Evolutionary conservation across 2,329 filamentous ascomycete genomes (phyloP).

Genomic region (Verruconis gallopava): DNA sequence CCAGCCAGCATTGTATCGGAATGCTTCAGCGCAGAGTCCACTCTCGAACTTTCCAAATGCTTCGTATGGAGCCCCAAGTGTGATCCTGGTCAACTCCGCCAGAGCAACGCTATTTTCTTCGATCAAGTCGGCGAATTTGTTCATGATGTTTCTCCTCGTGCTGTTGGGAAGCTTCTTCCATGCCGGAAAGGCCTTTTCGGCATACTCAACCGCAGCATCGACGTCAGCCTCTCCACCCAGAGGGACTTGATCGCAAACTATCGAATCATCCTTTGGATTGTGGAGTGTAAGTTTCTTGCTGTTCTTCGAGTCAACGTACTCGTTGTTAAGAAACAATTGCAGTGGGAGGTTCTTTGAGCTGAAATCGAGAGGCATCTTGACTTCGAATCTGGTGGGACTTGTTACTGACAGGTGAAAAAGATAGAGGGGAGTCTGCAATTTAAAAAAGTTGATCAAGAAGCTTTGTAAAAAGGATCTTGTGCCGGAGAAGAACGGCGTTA

Average conservation of each 20-base stretch:
- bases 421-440: too few species aligned
- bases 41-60: slow-evolving; percentile 34
- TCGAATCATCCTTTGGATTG: slow-evolving; percentile 37
- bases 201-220: slow-evolving; percentile 35
- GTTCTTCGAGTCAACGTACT: slow-evolving; percentile 26
- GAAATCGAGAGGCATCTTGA: slow-evolving; percentile 18
- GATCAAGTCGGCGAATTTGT: slow-evolving; percentile 22
- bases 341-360: slow-evolving; percentile 25
- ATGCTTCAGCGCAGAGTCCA: slow-evolving; percentile 23
- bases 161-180: slow-evolving; percentile 24
- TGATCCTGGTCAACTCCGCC: slow-evolving; percentile 28
- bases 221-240: slow-evolving; percentile 34
- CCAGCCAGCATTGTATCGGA: slow-evolving; percentile 27
- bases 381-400: neutral
- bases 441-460: too few species aligned
- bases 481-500: neutral
- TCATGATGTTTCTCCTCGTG: slow-evolving; percentile 19
- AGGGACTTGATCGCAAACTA: slow-evolving; percentile 37
- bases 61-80: slow-evolving; percentile 33
- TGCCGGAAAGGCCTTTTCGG: slow-evolving; percentile 34
- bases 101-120: slow-evolving; percentile 17
- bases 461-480: too few species aligned
- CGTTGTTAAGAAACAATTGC: slow-evolving; percentile 27
- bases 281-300: slow-evolving; percentile 34
- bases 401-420: neutral